A percentile compares a stretch with the other conserved stretches of the same genome.
Evolutionary conservation across 768 basidiomycete genomes (phyloP).

Genomic region (Russula vinacea): DNA sequence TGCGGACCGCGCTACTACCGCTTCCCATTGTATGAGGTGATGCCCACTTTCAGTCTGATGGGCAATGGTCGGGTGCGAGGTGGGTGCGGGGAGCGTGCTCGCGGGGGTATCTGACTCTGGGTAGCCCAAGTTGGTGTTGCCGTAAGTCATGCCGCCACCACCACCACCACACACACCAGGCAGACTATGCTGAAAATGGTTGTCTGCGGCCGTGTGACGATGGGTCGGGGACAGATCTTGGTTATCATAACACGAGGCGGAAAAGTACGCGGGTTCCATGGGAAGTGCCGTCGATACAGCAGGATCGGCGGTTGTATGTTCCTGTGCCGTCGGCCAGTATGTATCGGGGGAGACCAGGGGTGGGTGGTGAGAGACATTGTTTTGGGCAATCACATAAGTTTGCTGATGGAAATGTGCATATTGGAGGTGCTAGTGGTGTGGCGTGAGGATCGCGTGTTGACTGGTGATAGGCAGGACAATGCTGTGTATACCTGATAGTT

Average conservation of each 20-base stretch:
- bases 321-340: constrained; percentile 19
- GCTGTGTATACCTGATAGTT: constrained; percentile 14
- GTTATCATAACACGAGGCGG: constrained; percentile 3
- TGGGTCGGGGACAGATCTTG: background rate
- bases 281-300: background rate
- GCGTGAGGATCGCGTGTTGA: background rate
- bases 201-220: background rate
- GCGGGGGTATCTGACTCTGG: background rate
- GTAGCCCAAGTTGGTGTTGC: background rate
- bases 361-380: background rate
- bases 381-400: constrained; percentile 2
- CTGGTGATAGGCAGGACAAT: background rate
- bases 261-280: background rate
- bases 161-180: background rate
- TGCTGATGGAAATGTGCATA: constrained; percentile 1
- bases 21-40: constrained; percentile 12
- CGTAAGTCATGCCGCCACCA: constrained; percentile 9
- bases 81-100: background rate
- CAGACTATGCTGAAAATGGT: background rate
- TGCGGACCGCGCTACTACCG: background rate
- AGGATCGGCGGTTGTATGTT: background rate
- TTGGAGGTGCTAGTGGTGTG: constrained; percentile 5
- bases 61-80: constrained; percentile 16
- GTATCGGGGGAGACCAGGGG: constrained; percentile 1
- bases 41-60: constrained; percentile 29